Percentiles rank a stretch among this genome's conserved stretches.
These are phyloP conservation scores for Psilocybe mexicana DNA, from an alignment of 1,284 basidiomycete species.

Conservation along the genomic window DNA sequence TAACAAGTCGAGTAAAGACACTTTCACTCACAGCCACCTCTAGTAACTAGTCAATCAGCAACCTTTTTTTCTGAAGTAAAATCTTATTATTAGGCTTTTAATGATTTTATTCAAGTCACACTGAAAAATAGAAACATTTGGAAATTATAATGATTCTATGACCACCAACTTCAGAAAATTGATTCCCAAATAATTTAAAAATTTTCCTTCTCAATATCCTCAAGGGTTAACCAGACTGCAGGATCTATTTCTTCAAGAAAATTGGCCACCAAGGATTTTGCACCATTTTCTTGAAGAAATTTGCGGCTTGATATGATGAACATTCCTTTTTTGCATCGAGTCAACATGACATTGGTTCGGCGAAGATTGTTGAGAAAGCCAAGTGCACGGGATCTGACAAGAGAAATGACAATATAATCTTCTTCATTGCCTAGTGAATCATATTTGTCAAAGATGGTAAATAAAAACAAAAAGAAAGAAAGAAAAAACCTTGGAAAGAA, in stretches of 20 bases:
- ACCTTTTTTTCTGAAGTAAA: background rate
- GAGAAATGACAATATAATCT: slow-evolving; percentile 59
- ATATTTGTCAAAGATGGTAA: background rate
- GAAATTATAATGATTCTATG: background rate
- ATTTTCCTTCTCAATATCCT: slow-evolving; percentile 42
- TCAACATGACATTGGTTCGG: slow-evolving; percentile 70
- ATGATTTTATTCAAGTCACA: too few species aligned
- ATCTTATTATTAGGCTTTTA: too few species aligned
- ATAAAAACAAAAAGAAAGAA: slow-evolving; percentile 10
- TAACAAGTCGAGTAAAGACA: background rate
- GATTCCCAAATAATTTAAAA: slow-evolving; percentile 21
- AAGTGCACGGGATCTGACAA: slow-evolving; percentile 57
- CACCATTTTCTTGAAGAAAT: slow-evolving; percentile 53
- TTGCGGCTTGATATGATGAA: slow-evolving; percentile 57
- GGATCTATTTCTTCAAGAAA: slow-evolving; percentile 38
- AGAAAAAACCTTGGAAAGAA: slow-evolving; percentile 57
- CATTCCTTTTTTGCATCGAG: slow-evolving; percentile 69
- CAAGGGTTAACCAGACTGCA: slow-evolving; percentile 46
- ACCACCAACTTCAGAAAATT: background rate
- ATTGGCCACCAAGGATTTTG: slow-evolving; percentile 15
- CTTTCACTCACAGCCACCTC: background rate
- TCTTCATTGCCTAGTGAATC: slow-evolving; percentile 57
- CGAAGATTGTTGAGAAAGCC: slow-evolving; percentile 61
- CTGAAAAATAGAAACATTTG: too few species aligned
- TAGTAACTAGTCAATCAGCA: background rate